Evolutionary conservation across 2,329 filamentous ascomycete genomes (phyloP).

Genomic region (Trichoderma polysporum): DNA sequence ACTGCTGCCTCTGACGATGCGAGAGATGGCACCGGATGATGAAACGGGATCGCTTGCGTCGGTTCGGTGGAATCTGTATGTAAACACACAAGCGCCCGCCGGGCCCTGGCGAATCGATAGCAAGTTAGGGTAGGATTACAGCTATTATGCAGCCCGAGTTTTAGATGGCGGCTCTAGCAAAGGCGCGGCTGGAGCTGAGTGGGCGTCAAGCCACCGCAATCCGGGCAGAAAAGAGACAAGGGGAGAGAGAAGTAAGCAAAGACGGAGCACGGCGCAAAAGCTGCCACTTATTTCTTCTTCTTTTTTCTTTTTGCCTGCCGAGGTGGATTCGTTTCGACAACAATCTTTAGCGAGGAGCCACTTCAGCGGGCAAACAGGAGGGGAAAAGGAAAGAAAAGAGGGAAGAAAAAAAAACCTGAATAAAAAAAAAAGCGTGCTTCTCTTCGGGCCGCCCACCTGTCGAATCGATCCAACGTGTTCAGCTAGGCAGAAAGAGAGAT

Average conservation of each 20-base stretch:
- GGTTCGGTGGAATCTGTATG: slow-evolving; percentile 4
- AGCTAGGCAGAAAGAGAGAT: slow-evolving; percentile 1
- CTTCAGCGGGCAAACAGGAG: background rate
- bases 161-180: slow-evolving; percentile 1
- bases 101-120: slow-evolving; percentile 4
- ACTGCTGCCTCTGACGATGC: background rate
- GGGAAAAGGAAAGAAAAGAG: background rate
- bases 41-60: background rate
- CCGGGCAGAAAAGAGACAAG: background rate
- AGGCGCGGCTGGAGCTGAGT: slow-evolving; percentile 7
- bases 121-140: slow-evolving; percentile 7
- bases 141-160: background rate
- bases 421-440: background rate
- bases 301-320: background rate
- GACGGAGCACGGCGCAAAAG: slow-evolving; percentile 3
- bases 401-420: background rate
- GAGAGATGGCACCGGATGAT: background rate
- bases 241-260: background rate
- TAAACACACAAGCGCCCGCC: slow-evolving; percentile 16
- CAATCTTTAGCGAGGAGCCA: background rate
- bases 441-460: background rate
- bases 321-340: slow-evolving; percentile 2
- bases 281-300: background rate
- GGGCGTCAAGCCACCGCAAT: slow-evolving; percentile 13
- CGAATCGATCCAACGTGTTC: background rate